Evolutionary conservation across 495 filamentous ascomycete genomes (phyloP).

Genomic region (Saxispiralis lemnorum): DNA sequence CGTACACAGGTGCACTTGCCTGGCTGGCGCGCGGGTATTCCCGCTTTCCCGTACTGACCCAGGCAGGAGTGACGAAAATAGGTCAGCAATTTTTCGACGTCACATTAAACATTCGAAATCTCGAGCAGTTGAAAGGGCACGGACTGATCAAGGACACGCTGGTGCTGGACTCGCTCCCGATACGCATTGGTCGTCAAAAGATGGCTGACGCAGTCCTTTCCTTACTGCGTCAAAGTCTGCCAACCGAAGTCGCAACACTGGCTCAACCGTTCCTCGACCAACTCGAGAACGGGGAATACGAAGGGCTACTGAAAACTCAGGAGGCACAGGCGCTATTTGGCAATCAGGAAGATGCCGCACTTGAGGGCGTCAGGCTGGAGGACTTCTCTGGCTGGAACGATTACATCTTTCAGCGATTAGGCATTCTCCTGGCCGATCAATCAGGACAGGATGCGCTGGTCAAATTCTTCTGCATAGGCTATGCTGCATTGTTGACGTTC

Average conservation of each 20-base stretch:
- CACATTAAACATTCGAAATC: too few relatives aligned
- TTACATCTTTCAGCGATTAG: constrained; percentile 23
- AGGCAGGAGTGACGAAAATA: too few relatives aligned
- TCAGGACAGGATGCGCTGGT: constrained; percentile 15
- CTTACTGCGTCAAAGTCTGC: constrained; percentile 19
- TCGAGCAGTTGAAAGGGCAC: too few relatives aligned
- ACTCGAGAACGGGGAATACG: constrained; percentile 14
- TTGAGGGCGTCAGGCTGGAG: constrained; percentile 4
- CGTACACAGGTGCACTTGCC: too few relatives aligned
- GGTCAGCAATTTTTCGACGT: too few relatives aligned
- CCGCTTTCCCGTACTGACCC: too few relatives aligned
- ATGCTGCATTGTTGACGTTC: constrained; percentile 65
- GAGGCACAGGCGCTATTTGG: constrained; percentile 21
- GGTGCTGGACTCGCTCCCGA: too few relatives aligned
- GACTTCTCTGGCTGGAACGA: constrained; percentile 24
- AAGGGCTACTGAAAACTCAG: constrained; percentile 14
- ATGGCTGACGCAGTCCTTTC: constrained; percentile 21
- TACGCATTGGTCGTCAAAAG: neutral
- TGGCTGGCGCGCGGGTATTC: too few relatives aligned
- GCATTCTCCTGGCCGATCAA: constrained; percentile 19
- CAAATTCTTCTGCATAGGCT: constrained; percentile 39
- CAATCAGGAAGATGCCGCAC: constrained; percentile 11
- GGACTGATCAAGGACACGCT: too few relatives aligned
- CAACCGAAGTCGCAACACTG: constrained; percentile 17
- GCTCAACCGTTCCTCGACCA: constrained; percentile 15